phyloP scores from a whole-genome alignment of 345 rosid genomes.

The Trapa bicornis region DNA sequence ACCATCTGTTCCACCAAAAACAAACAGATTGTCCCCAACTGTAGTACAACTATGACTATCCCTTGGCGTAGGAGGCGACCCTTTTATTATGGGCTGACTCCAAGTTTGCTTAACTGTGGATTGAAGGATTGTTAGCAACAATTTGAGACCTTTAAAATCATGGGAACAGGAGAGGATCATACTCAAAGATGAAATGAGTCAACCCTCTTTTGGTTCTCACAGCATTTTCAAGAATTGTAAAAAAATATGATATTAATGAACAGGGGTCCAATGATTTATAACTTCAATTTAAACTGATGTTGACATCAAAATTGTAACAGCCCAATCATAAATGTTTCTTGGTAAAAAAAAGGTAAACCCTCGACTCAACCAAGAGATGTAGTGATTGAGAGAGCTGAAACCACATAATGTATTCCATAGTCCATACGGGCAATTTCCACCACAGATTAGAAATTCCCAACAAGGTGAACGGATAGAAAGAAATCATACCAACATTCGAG shows the following conservation, averaged over 20 bases:
- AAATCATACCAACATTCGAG: background rate
- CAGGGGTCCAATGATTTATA: background rate
- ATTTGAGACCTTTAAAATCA: background rate
- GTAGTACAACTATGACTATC: conserved; percentile 91
- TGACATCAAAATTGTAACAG: background rate
- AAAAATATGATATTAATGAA: background rate
- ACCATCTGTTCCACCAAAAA: conserved; percentile 98
- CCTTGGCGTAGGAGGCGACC: conserved; percentile 69
- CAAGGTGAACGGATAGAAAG: background rate
- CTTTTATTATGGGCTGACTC: conserved; percentile 65
- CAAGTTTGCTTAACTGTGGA: conserved; percentile 65
- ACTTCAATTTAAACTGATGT: background rate
- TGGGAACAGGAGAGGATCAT: background rate
- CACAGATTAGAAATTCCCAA: background rate
- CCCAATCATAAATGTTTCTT: background rate
- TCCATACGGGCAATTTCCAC: background rate
- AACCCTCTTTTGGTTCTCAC: background rate
- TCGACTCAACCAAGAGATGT: background rate
- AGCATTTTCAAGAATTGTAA: background rate
- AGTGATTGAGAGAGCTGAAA: background rate
- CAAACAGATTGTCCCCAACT: conserved; percentile 57
- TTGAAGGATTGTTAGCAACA: conserved; percentile 11
- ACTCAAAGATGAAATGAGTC: background rate
- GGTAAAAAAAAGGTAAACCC: no score
- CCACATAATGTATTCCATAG: background rate